phyloP scores from a whole-genome alignment of 192 early-diverging fungal genomes.

The Coemansia biformis region DNA sequence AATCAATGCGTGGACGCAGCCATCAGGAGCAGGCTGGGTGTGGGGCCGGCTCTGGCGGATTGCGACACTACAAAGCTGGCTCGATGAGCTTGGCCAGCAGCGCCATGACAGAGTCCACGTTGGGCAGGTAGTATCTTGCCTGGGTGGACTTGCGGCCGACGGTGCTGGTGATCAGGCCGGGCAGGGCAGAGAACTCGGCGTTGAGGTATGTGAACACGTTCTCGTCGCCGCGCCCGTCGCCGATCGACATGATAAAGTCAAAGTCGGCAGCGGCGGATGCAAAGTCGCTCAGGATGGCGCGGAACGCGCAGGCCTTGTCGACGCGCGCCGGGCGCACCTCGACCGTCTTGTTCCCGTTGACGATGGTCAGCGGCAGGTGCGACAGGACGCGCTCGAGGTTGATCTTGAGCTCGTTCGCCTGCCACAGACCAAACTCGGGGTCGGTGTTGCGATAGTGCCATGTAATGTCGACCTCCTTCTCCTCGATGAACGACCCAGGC shows the following conservation, averaged over 20 bases:
- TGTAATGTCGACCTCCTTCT: conserved; percentile 97
- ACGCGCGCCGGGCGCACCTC: conserved; percentile 90
- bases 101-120: conserved; percentile 52
- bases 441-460: conserved; percentile 98
- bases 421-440: conserved; percentile 93
- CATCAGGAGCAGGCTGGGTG: no score
- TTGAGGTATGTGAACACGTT: conserved; percentile 69
- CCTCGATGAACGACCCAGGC: conserved; percentile 95
- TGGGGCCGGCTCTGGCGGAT: no score
- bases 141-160: conserved; percentile 97
- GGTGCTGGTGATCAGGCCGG: conserved; percentile 68
- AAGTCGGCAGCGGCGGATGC: conserved; percentile 17
- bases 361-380: conserved; percentile 90
- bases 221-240: conserved; percentile 96
- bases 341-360: conserved; percentile 93
- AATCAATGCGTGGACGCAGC: no score
- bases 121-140: conserved; percentile 79
- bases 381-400: conserved; percentile 93
- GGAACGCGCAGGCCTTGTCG: conserved; percentile 86
- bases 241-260: conserved; percentile 68
- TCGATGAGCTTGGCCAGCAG: conserved; percentile 28
- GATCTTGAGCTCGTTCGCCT: conserved; percentile 94
- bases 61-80: no score
- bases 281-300: conserved; percentile 82
- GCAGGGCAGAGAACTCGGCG: conserved; percentile 46